Evolutionary conservation across 257 asterid species (phyloP).

Genomic region (Forsythia viridissima): DNA sequence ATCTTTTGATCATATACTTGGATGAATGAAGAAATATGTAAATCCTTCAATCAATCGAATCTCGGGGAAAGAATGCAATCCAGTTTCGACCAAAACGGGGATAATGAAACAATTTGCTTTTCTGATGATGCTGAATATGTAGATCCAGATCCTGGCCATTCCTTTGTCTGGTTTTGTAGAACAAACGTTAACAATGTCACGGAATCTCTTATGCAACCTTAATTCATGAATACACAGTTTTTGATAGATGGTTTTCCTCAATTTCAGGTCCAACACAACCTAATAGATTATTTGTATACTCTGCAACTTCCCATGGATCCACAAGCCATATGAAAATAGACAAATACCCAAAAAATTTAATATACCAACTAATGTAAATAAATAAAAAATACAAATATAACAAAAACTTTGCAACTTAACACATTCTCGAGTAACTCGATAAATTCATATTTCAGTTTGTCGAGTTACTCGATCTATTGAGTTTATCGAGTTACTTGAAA

Average conservation of each 20-base stretch:
- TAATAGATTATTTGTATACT: conserved; percentile 66
- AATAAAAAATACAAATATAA: no score
- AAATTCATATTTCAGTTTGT: no score
- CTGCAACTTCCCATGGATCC: conserved; percentile 88
- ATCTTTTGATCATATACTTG: conserved; percentile 84
- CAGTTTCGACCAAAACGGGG: conserved; percentile 31
- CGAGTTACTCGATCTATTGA: no score
- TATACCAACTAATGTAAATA: no score
- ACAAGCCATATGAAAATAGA: conserved; percentile 25
- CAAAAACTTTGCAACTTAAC: no score
- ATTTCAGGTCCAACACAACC: conserved; percentile 91
- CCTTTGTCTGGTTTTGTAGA: conserved; percentile 83
- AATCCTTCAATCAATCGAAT: conserved; percentile 71
- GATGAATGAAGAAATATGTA: conserved; percentile 77
- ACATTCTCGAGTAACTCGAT: no score
- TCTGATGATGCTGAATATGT: conserved; percentile 69
- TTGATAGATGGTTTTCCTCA: conserved; percentile 74
- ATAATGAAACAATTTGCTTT: conserved; percentile 44
- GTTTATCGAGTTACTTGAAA: no score
- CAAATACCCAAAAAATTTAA: no score
- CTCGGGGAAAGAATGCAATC: conserved; percentile 71
- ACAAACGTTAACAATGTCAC: conserved; percentile 55
- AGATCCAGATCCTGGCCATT: conserved; percentile 88
- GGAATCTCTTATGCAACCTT: conserved; percentile 48
- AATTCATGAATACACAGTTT: conserved; percentile 59